phyloP scores from a whole-genome alignment of 768 basidiomycete genomes.

The Pseudohyphozyma bogoriensis region DNA sequence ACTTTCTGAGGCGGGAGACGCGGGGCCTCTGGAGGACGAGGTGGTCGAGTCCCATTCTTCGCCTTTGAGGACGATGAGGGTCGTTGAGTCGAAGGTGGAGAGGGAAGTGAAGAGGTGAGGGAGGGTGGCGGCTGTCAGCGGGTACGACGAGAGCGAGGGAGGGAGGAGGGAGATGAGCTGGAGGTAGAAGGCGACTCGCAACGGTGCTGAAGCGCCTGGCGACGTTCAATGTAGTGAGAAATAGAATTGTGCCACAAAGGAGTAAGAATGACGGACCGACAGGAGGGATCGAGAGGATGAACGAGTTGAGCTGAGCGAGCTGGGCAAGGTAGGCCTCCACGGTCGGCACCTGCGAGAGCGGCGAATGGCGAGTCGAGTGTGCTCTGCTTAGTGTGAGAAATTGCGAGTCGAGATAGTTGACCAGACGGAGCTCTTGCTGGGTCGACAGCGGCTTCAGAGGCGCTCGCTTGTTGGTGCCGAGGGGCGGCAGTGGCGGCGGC shows the following conservation, averaged over 20 bases:
- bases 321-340: conserved; percentile 14
- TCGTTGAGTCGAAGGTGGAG: conserved; percentile 8
- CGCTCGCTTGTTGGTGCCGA: not conserved
- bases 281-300: conserved; percentile 15
- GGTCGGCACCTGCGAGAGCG: not conserved
- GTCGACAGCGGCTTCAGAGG: not conserved
- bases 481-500: not conserved
- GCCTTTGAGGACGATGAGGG: conserved; percentile 11
- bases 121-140: not conserved
- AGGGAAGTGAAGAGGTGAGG: not conserved
- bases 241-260: not conserved
- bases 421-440: conserved; percentile 13
- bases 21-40: not conserved
- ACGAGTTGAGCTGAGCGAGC: conserved; percentile 6
- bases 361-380: conserved; percentile 11
- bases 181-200: conserved; percentile 17
- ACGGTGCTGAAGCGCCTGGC: conserved; percentile 5
- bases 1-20: not conserved
- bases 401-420: conserved; percentile 20
- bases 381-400: not conserved
- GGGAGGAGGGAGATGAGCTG: conserved; percentile 13
- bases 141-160: conserved; percentile 15
- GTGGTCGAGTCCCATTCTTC: conserved; percentile 5
- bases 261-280: not conserved
- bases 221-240: not conserved